phyloP scores from a whole-genome alignment of 306 rosid species.

The Oxytropis ochrocephala region DNA sequence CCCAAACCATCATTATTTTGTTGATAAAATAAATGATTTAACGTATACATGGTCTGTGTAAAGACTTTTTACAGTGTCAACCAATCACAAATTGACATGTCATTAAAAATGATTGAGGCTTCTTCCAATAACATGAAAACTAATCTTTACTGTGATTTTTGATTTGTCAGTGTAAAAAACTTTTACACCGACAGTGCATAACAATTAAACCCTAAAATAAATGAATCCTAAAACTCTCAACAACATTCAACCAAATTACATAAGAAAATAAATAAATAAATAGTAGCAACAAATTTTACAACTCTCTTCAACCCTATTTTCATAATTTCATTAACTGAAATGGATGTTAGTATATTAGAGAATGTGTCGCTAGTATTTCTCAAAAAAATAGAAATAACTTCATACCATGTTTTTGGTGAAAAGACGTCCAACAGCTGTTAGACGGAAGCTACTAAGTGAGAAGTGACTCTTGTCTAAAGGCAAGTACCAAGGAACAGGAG shows the following conservation, averaged over 20 bases:
- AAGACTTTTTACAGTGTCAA: too few relatives aligned
- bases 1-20: slow-evolving; percentile 6
- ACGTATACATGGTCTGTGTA: too few relatives aligned
- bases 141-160: too few relatives aligned
- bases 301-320: not conserved
- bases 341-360: not conserved
- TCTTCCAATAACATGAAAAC: too few relatives aligned
- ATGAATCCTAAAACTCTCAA: not conserved
- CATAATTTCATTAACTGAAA: not conserved
- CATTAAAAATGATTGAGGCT: too few relatives aligned
- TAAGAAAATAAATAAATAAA: not conserved
- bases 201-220: too few relatives aligned
- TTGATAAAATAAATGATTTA: not conserved
- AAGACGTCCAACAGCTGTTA: slow-evolving; percentile 72
- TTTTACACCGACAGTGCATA: too few relatives aligned
- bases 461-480: slow-evolving; percentile 86
- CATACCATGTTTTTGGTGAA: slow-evolving; percentile 80
- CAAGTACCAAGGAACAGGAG: slow-evolving; percentile 84
- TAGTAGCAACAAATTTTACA: not conserved
- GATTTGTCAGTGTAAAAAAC: too few relatives aligned
- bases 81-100: too few relatives aligned
- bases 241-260: not conserved
- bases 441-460: slow-evolving; percentile 89
- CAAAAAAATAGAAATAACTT: not conserved
- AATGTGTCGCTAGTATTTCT: not conserved